Evolutionary conservation across 2,329 filamentous ascomycete genomes (phyloP).

Genomic region (Stagonosporopsis cucurbitacearum): DNA sequence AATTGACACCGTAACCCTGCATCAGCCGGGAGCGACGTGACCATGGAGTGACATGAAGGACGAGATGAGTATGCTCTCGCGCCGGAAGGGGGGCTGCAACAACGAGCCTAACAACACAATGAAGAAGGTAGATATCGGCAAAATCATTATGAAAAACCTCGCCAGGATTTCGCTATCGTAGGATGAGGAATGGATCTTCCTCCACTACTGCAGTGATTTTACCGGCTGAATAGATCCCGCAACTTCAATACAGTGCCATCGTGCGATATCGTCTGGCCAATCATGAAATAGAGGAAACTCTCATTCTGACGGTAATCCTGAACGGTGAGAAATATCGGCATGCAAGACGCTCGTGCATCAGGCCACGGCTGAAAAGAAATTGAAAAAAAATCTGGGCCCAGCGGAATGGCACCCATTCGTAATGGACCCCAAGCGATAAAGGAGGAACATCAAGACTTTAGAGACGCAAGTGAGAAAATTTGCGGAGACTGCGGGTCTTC

Average conservation of each 20-base stretch:
- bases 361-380: slow-evolving; percentile 28
- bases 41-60: not conserved
- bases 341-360: slow-evolving; percentile 25
- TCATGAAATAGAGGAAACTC: not conserved
- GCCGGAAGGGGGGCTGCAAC: not conserved
- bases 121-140: not conserved
- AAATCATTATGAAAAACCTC: not conserved
- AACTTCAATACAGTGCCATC: slow-evolving; percentile 5
- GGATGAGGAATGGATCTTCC: slow-evolving; percentile 12
- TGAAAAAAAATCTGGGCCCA: slow-evolving; percentile 33
- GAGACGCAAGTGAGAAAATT: slow-evolving; percentile 24
- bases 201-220: slow-evolving; percentile 9
- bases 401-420: slow-evolving; percentile 31
- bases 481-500: slow-evolving; percentile 22
- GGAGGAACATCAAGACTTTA: slow-evolving; percentile 18
- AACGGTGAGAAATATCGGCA: slow-evolving; percentile 20
- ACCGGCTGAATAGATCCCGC: slow-evolving; percentile 9
- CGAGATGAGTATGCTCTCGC: slow-evolving; percentile 1
- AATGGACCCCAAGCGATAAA: slow-evolving; percentile 19
- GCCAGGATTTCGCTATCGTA: not conserved
- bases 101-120: not conserved
- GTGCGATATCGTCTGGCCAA: slow-evolving; percentile 9
- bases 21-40: slow-evolving; percentile 6
- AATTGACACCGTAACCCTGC: slow-evolving; percentile 6
- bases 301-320: slow-evolving; percentile 3